Percentiles rank a stretch among this genome's conserved stretches.
These are phyloP conservation scores for Phytophthora rubi DNA, from an alignment of 352 stramenopile genomes.

Conservation along the genomic window DNA sequence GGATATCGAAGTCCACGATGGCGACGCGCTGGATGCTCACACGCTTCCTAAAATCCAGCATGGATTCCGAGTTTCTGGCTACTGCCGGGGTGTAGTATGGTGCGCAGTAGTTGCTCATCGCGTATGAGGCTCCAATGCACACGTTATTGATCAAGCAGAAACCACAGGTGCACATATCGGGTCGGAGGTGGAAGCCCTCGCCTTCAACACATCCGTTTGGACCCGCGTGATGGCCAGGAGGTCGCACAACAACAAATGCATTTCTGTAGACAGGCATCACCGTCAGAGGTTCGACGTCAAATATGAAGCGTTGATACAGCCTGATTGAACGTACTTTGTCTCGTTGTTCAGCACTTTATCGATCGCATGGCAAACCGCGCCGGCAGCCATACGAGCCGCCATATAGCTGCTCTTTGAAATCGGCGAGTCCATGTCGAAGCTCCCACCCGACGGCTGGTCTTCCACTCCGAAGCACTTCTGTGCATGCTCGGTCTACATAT, in stretches of 20 bases:
- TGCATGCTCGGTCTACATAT: constrained; percentile 49
- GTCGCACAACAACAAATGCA: constrained; percentile 65
- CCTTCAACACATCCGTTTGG: constrained; percentile 67
- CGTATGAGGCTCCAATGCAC: constrained; percentile 67
- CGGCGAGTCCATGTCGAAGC: constrained; percentile 69
- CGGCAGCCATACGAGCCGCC: constrained; percentile 58
- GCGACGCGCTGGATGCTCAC: constrained; percentile 50
- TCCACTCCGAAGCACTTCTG: constrained; percentile 53
- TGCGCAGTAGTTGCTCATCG: constrained; percentile 54
- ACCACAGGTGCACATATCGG: constrained; percentile 68
- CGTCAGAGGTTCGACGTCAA: background rate
- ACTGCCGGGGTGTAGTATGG: constrained; percentile 43
- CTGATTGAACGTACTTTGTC: constrained; percentile 46
- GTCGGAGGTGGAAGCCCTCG: constrained; percentile 55
- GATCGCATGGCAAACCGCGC: constrained; percentile 67
- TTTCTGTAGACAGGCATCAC: constrained; percentile 41
- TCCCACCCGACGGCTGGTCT: constrained; percentile 54
- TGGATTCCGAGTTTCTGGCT: background rate
- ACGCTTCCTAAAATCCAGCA: constrained; percentile 15
- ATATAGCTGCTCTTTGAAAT: constrained; percentile 70
- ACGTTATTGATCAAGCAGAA: constrained; percentile 80
- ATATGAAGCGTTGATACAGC: background rate
- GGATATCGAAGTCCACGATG: constrained; percentile 78
- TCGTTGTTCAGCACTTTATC: constrained; percentile 67
- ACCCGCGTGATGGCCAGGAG: constrained; percentile 65